Evolutionary conservation across 495 filamentous ascomycete genomes (phyloP).

Genomic region (Penicillium bialowiezense): DNA sequence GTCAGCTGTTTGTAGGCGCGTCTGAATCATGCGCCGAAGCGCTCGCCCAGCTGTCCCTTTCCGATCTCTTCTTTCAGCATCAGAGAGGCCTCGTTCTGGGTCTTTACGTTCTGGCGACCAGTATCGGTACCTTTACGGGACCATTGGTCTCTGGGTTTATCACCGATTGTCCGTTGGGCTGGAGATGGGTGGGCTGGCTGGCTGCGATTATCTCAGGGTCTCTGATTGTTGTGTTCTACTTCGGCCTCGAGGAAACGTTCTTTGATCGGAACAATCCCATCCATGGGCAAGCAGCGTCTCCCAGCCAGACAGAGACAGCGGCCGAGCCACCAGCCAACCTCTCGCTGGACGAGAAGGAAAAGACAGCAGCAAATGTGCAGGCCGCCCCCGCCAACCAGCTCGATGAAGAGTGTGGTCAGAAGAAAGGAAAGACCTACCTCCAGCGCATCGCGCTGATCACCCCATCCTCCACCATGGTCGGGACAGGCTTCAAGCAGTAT

Average conservation of each 20-base stretch:
- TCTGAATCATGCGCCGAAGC: constrained; percentile 30
- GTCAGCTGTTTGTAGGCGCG: constrained; percentile 26
- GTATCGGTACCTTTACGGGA: constrained; percentile 31
- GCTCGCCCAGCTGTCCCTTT: constrained; percentile 25
- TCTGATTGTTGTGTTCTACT: constrained; percentile 20
- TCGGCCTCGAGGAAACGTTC: constrained; percentile 25
- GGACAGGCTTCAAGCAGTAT: constrained; percentile 29
- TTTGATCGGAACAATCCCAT: constrained; percentile 23
- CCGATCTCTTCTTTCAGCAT: constrained; percentile 28
- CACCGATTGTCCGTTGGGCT: constrained; percentile 18
- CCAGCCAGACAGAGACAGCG: background rate
- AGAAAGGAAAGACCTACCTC: constrained; percentile 22
- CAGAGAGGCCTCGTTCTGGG: constrained; percentile 22
- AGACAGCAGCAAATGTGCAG: background rate
- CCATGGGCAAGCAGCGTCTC: constrained; percentile 5
- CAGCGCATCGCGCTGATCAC: constrained; percentile 30
- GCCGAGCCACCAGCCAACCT: background rate
- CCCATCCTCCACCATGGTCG: constrained; percentile 22
- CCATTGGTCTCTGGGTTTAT: constrained; percentile 30
- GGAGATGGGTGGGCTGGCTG: constrained; percentile 34
- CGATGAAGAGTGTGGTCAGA: constrained; percentile 11
- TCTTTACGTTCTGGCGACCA: constrained; percentile 27
- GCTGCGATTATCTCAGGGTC: constrained; percentile 27
- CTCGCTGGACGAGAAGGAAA: constrained; percentile 6
- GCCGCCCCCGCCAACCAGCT: background rate